Base-by-base conservation (phyloP, 2,329 filamentous ascomycete genomes). In the Orbilia ellipsospora region DNA sequence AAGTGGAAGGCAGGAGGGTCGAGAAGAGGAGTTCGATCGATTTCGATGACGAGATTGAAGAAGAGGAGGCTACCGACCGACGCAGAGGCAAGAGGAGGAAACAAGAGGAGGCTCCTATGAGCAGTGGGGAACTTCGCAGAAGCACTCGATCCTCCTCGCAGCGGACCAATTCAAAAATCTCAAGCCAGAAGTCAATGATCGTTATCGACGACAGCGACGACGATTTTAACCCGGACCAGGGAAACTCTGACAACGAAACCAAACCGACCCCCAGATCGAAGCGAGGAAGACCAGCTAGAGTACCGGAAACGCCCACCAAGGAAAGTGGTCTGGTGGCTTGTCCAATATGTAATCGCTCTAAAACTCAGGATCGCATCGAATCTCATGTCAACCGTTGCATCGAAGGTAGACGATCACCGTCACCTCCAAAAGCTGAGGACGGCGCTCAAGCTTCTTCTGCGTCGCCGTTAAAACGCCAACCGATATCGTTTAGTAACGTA, bases 141-240 rank as follows among this genome's bases (percentile, higher is more conserved):
- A 75, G 72, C 36, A 75, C 72, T 8, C 26, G 72, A 20, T 45
- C 50, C 1, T 69, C 64, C 5, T 75, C 72, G n/a, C 72, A 65
- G 18, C 42, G 36, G 7, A 75, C 64, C 1, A 75, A 57, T 20
- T 69, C 64, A 6, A 68, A 40, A n/a, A 55, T 65, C 0, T 57
- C 70, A 7, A 52, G 59, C 8, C 72, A 75, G 16, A 55, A 23
- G 2, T 10, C 50, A 10, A 36, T 36, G 31, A 59, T 26, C n/a
- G n/a, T 64, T 3, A 50, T 65, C 8, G 31, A 60, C 48, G 64
- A 63, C 28, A 68, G 64, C 28, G 70, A 74, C 13, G 51, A 52
- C 15, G 64, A 69, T 12, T 75, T 75, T 45, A 31, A 64, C 7
- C 72, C 60, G 15, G 16, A 23, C 4, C 52, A 65, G 6, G 52